phyloP scores from a whole-genome alignment of 371 early-diverging fungal genomes.

The Rhizomucor pusillus region DNA sequence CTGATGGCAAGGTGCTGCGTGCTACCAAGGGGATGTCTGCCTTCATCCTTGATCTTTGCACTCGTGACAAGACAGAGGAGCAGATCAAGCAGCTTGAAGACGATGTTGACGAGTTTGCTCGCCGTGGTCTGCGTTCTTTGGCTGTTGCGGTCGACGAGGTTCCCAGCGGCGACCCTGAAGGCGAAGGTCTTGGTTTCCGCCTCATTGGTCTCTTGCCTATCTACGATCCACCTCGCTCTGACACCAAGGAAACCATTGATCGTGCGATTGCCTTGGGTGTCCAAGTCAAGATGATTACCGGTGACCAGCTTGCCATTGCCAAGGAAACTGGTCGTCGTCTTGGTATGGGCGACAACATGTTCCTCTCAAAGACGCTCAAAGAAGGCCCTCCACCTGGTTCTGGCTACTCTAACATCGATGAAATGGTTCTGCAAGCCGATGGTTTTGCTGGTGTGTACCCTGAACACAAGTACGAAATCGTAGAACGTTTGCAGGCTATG shows the following conservation, averaged over 20 bases:
- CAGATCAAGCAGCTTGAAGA: conserved; percentile 57
- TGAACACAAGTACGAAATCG: conserved; percentile 94
- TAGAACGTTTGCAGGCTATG: conserved; percentile 83
- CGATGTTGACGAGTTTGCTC: conserved; percentile 75
- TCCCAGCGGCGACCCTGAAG: conserved; percentile 45
- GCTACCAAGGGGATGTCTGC: conserved; percentile 79
- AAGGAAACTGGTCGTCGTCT: conserved; percentile 81
- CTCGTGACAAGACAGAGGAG: conserved; percentile 66
- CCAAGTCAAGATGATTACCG: conserved; percentile 95
- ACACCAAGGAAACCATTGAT: conserved; percentile 82
- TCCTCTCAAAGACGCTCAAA: conserved; percentile 73
- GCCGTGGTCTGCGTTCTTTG: conserved; percentile 84
- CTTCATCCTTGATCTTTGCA: conserved; percentile 69
- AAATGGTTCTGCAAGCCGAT: conserved; percentile 74
- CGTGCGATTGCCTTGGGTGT: conserved; percentile 87
- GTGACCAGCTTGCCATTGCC: conserved; percentile 93
- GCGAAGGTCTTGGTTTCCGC: conserved; percentile 54
- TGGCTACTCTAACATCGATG: conserved; percentile 77
- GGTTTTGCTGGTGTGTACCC: conserved; percentile 94
- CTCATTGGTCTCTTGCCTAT: conserved; percentile 73
- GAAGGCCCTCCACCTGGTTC: conserved; percentile 67
- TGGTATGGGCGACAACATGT: conserved; percentile 75
- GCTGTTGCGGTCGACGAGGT: conserved; percentile 75
- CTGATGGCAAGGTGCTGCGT: conserved; percentile 64
- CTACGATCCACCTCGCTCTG: conserved; percentile 88